Evolutionary conservation across 768 basidiomycete genomes (phyloP).

Genomic region (Omphalotus guepiniiformis): DNA sequence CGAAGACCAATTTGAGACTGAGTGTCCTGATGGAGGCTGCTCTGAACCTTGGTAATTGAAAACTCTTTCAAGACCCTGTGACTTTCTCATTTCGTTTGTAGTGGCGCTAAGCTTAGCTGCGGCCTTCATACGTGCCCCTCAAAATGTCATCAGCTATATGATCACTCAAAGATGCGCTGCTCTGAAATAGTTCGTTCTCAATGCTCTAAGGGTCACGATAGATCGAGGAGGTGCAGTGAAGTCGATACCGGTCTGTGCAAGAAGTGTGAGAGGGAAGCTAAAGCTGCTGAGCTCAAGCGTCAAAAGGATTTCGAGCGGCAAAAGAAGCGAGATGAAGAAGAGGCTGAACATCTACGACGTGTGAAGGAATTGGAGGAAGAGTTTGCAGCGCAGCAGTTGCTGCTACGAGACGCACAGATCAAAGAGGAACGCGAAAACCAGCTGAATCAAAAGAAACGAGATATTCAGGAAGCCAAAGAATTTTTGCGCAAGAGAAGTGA

Average conservation of each 20-base stretch:
- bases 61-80: background rate
- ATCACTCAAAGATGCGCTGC: slow-evolving; percentile 55
- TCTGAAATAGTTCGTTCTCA: slow-evolving; percentile 25
- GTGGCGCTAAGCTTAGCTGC: slow-evolving; percentile 46
- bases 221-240: slow-evolving; percentile 41
- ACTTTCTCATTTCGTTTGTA: slow-evolving; percentile 18
- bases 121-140: slow-evolving; percentile 50
- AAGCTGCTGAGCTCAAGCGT: slow-evolving; percentile 36
- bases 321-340: slow-evolving; percentile 40
- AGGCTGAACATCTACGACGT: slow-evolving; percentile 34
- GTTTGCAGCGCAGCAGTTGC: slow-evolving; percentile 31
- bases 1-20: slow-evolving; percentile 44
- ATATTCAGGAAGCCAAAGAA: slow-evolving; percentile 33
- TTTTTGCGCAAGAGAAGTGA: background rate
- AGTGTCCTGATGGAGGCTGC: slow-evolving; percentile 64
- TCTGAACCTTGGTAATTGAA: slow-evolving; percentile 48
- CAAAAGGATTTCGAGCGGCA: slow-evolving; percentile 37
- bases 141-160: slow-evolving; percentile 54
- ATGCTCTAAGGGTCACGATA: slow-evolving; percentile 44
- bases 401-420: slow-evolving; percentile 30
- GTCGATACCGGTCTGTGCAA: slow-evolving; percentile 32
- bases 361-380: slow-evolving; percentile 42
- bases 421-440: slow-evolving; percentile 31
- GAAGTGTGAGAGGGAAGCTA: slow-evolving; percentile 43
- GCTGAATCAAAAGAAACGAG: slow-evolving; percentile 39